phyloP scores from a whole-genome alignment of 352 stramenopile genomes.

The Phytophthora uliginosa region DNA sequence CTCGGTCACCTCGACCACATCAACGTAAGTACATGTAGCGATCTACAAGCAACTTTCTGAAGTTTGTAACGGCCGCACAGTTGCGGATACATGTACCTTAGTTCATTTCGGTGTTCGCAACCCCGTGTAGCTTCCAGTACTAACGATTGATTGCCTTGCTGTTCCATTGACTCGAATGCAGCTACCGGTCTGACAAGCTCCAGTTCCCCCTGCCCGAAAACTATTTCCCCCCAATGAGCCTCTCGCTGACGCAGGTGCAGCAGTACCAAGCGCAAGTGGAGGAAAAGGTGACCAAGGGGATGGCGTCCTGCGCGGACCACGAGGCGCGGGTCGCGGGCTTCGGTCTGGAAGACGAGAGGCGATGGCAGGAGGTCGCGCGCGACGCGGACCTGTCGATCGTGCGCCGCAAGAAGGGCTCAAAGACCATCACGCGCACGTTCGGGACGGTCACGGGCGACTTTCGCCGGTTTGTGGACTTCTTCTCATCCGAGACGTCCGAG shows the following conservation, averaged over 20 bases:
- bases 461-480: slow-evolving; percentile 70
- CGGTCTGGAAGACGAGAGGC: slow-evolving; percentile 24
- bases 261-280: slow-evolving; percentile 40
- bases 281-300: slow-evolving; percentile 27
- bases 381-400: slow-evolving; percentile 42
- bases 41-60: slow-evolving; percentile 23
- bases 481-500: slow-evolving; percentile 68
- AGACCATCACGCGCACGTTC: slow-evolving; percentile 59
- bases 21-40: slow-evolving; percentile 33
- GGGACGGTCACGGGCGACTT: slow-evolving; percentile 66
- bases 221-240: slow-evolving; percentile 47
- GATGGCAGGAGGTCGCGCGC: slow-evolving; percentile 43
- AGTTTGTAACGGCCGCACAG: slow-evolving; percentile 32
- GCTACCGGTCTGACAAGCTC: slow-evolving; percentile 35
- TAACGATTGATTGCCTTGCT: slow-evolving; percentile 11
- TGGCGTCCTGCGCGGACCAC: slow-evolving; percentile 44
- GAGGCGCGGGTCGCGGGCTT: slow-evolving; percentile 41
- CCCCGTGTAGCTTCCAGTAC: neutral
- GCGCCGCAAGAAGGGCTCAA: slow-evolving; percentile 31
- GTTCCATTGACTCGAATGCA: slow-evolving; percentile 7
- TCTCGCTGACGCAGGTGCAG: slow-evolving; percentile 45
- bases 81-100: slow-evolving; percentile 9
- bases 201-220: slow-evolving; percentile 55
- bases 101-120: slow-evolving; percentile 9
- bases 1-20: slow-evolving; percentile 29